Evolutionary conservation across 1,284 basidiomycete genomes (phyloP).

Genomic region (Meripilus lineatus): DNA sequence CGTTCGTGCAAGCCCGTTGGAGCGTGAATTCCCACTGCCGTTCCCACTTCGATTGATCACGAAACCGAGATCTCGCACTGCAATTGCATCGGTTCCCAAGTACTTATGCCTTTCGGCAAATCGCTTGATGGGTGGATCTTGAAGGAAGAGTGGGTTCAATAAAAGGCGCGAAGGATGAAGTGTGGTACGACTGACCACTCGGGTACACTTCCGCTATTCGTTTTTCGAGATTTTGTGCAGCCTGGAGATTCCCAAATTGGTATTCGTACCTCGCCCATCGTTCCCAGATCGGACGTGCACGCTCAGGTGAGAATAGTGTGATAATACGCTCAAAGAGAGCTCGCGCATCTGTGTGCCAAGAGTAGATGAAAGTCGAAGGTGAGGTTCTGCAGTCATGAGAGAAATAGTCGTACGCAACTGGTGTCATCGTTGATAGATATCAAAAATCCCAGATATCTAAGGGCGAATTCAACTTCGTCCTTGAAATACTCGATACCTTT

Average conservation of each 20-base stretch:
- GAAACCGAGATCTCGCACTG: slow-evolving; percentile 83
- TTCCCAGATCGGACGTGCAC: slow-evolving; percentile 88
- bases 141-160: slow-evolving; percentile 6
- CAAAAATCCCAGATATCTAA: slow-evolving; percentile 89
- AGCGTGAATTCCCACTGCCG: slow-evolving; percentile 15
- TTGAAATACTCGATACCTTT: slow-evolving; percentile 86
- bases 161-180: slow-evolving; percentile 2
- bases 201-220: slow-evolving; percentile 88
- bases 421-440: slow-evolving; percentile 95
- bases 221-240: slow-evolving; percentile 84
- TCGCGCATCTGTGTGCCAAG: slow-evolving; percentile 69
- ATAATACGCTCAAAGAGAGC: slow-evolving; percentile 93
- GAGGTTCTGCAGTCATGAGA: no score
- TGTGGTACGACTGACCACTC: slow-evolving; percentile 47
- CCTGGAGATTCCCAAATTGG: slow-evolving; percentile 89
- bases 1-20: slow-evolving; percentile 34
- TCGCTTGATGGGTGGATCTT: slow-evolving; percentile 86
- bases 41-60: slow-evolving; percentile 36
- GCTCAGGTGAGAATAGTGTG: slow-evolving; percentile 72
- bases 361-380: slow-evolving; percentile 1
- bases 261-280: slow-evolving; percentile 96
- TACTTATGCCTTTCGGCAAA: slow-evolving; percentile 92
- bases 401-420: slow-evolving; percentile 52
- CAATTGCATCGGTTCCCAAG: slow-evolving; percentile 84
- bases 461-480: slow-evolving; percentile 82